Base-by-base conservation (phyloP, 2,329 filamentous ascomycete genomes). In the Exophiala spinifera region DNA sequence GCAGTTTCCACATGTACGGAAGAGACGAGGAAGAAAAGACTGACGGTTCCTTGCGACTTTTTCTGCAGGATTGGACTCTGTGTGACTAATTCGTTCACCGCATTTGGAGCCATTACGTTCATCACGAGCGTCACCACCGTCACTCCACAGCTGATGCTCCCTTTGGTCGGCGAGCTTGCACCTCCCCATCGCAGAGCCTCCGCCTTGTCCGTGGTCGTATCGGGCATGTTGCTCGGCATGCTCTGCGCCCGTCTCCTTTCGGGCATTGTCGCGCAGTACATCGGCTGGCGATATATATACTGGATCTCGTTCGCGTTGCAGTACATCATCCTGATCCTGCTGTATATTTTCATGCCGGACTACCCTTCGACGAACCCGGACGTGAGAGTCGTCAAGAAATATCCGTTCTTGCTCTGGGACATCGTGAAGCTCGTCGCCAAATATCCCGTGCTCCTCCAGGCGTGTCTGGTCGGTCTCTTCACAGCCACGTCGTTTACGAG, bases 61-160 rank as follows among this genome's bases (percentile, higher is more conserved):
- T n/a, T n/a, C n/a, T 31, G 10, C 33, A 61, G 59, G 59, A 63
- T 92, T 45, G 86, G 82, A 0, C 77, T 91, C 4, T 91, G 87
- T 58, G 67, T 90, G 1, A 92, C 88, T 0, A 73, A 73, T 2
- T 79, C 78, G 1, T 86, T 91, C 60, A 66, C 72, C 0, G 76
- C 79, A 4, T 92, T 94, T 68, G 77, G 82, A 0, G 84, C 78
- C 1, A 74, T 92, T n/a, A 89, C 86, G 5, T 92, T 88, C 70
- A 71, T 92, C 50, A 83, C 83, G 6, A 85, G 85, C 19, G 72
- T 87, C n/a, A 86, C 86, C 2, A 94, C 88, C 0, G 88, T 92
- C 1, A 92, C 89, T 2, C 89, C 88, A 14, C 84, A 87, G 69
- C 72, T 87, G 53, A 89, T 94, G 87, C 82, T 94, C 14, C 89